Evolutionary conservation across 441 rosid species (phyloP).

Genomic region (Erodium trifolium): DNA sequence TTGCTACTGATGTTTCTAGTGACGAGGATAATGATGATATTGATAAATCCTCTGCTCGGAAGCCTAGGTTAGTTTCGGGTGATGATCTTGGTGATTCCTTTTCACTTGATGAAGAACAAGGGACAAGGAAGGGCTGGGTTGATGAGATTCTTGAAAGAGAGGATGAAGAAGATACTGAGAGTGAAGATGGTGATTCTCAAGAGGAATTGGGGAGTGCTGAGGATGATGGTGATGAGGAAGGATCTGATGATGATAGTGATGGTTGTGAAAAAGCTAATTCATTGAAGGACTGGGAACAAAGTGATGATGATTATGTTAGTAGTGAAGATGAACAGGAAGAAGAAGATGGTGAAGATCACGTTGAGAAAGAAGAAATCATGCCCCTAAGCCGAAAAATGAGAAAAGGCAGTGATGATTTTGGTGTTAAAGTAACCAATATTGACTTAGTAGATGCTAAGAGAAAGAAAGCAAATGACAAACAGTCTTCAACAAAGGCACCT

Average conservation of each 20-base stretch:
- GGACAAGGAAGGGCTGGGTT: constrained; percentile 62
- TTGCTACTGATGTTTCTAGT: constrained; percentile 51
- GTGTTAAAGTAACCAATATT: constrained; percentile 19
- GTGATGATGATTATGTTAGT: constrained; percentile 34
- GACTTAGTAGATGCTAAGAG: constrained; percentile 23
- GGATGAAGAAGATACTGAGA: constrained; percentile 41
- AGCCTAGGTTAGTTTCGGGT: constrained; percentile 47
- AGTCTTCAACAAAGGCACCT: constrained; percentile 29
- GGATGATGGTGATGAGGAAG: constrained; percentile 33
- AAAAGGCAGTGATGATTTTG: constrained; percentile 25
- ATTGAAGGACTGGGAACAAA: constrained; percentile 81
- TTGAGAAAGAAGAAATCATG: constrained; percentile 22
- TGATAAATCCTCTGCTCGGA: constrained; percentile 33
- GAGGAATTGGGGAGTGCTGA: constrained; percentile 48
- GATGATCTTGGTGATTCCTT: constrained; percentile 95
- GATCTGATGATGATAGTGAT: constrained; percentile 34
- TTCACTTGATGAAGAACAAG: constrained; percentile 45
- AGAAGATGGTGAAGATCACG: constrained; percentile 26
- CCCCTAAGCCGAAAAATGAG: constrained; percentile 26
- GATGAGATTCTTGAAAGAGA: constrained; percentile 70
- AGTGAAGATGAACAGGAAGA: constrained; percentile 21
- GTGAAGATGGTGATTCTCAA: constrained; percentile 47
- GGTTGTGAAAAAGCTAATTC: constrained; percentile 27
- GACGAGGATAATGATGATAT: constrained; percentile 58
- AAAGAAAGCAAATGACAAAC: constrained; percentile 22